Conservation (phyloP, 2,329 filamentous ascomycete species). For the Hymenoscyphus scutula region DNA sequence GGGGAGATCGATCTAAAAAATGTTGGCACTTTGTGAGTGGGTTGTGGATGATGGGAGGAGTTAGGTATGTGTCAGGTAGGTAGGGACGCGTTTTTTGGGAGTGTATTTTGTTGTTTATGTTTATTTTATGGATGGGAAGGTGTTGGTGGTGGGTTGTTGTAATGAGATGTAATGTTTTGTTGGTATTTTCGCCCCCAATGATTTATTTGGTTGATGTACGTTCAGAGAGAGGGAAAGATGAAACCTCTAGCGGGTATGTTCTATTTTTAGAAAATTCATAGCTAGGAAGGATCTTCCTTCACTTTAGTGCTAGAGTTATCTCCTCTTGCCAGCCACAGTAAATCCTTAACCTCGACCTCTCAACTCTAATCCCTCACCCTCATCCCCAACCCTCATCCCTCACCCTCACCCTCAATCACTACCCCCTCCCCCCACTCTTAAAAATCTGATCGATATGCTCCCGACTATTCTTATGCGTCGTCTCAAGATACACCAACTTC, state of each 20-base stretch:
- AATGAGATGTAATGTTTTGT: too few relatives aligned
- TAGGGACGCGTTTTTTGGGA: too few relatives aligned
- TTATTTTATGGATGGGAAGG: too few relatives aligned
- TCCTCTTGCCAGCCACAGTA: slow-evolving; percentile 7
- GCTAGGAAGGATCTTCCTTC: background rate
- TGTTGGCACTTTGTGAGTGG: too few relatives aligned
- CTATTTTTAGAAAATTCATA: slow-evolving; percentile 7
- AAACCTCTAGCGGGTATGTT: background rate
- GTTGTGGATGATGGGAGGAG: too few relatives aligned
- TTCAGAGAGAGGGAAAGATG: background rate
- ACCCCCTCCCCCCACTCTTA: slow-evolving; percentile 44
- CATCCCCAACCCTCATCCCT: slow-evolving; percentile 30
- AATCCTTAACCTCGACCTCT: slow-evolving; percentile 5
- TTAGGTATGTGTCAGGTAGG: too few relatives aligned
- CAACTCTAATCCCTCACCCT: too few relatives aligned
- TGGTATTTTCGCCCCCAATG: background rate
- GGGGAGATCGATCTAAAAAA: too few relatives aligned
- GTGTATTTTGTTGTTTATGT: too few relatives aligned
- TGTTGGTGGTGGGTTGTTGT: too few relatives aligned
- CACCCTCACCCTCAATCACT: slow-evolving; percentile 41
- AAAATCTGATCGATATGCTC: slow-evolving; percentile 90
- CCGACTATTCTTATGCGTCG: slow-evolving; percentile 90
- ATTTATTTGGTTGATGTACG: background rate
- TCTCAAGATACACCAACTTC: slow-evolving; percentile 89
- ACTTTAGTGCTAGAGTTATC: background rate